Evolutionary conservation across 331 rosid genomes (phyloP).

Genomic region (Malus hybrid): DNA sequence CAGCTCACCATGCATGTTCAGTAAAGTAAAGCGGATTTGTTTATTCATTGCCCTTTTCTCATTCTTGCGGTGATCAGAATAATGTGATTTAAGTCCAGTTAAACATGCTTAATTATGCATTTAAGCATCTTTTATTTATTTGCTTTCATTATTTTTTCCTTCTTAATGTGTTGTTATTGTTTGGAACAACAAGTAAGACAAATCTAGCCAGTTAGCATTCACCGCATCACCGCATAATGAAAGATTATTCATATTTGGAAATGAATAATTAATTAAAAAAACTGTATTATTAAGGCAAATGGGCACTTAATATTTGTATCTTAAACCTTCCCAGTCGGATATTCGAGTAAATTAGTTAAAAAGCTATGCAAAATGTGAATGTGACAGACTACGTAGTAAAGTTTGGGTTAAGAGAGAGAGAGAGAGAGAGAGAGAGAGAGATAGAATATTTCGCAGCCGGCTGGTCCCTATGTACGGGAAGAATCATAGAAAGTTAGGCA

Average conservation of each 20-base stretch:
- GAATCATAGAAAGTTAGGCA: slow-evolving; percentile 6
- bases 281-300: background rate
- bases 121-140: background rate
- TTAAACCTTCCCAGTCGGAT: background rate
- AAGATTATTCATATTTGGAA: background rate
- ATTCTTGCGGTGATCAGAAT: background rate
- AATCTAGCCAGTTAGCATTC: background rate
- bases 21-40: background rate
- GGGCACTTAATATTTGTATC: background rate
- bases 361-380: background rate
- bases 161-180: background rate
- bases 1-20: background rate
- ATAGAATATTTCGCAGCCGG: background rate
- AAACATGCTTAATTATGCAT: background rate
- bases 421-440: background rate
- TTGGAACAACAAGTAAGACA: background rate
- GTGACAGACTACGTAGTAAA: background rate
- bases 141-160: background rate
- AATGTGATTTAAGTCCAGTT: background rate
- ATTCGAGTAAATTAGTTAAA: background rate
- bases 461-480: slow-evolving; percentile 1
- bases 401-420: background rate
- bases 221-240: background rate
- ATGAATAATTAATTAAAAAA: background rate
- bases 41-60: background rate